Percentiles rank a stretch among this genome's conserved stretches.
Evolutionary conservation across 2,329 filamentous ascomycete genomes (phyloP).

Genomic region (Fusarium brachygibbosum): DNA sequence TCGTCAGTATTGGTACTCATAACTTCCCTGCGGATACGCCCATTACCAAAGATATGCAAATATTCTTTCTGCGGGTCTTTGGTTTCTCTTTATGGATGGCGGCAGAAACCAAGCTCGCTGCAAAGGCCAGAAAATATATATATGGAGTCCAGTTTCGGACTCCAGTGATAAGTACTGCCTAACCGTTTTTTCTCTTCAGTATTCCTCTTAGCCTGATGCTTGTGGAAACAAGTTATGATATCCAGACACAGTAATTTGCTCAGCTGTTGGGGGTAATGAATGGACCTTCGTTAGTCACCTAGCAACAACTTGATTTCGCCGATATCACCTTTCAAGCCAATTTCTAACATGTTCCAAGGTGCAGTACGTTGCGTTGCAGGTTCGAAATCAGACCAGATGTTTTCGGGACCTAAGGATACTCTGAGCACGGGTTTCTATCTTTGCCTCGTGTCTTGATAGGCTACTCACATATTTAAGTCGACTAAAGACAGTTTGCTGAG

Average conservation of each 20-base stretch:
- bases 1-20: constrained; percentile 3
- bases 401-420: not conserved
- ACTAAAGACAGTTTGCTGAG: not conserved
- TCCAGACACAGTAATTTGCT: not conserved
- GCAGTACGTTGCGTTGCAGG: not conserved
- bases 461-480: not conserved
- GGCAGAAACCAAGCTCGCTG: not conserved
- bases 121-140: not conserved
- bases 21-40: not conserved
- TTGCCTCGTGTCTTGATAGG: not conserved
- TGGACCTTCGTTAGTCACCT: not conserved
- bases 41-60: not conserved
- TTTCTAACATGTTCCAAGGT: not conserved
- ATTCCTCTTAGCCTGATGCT: too few species aligned
- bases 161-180: too few species aligned
- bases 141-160: not conserved
- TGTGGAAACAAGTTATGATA: not conserved
- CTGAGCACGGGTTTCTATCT: not conserved
- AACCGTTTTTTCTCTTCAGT: too few species aligned
- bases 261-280: not conserved
- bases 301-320: not conserved
- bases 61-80: too few species aligned
- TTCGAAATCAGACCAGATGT: not conserved
- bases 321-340: not conserved
- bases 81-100: not conserved